phyloP scores from a whole-genome alignment of 2,329 filamentous ascomycete genomes.

The Colletotrichum magnum region DNA sequence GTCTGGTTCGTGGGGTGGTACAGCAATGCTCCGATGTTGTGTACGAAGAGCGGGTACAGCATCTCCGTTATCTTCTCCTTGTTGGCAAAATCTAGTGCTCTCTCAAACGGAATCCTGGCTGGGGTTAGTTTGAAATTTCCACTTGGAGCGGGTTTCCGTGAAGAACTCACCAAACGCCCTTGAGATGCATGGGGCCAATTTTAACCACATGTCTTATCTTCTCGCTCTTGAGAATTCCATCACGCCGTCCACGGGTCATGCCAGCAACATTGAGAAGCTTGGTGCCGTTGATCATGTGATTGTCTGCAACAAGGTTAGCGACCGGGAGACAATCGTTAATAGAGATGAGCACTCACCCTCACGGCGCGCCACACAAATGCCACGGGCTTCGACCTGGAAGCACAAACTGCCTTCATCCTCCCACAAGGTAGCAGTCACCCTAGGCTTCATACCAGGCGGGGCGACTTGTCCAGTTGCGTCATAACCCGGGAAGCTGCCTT shows the following conservation, averaged over 20 bases:
- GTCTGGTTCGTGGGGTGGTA: conserved; percentile 94
- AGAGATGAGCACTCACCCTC: conserved; percentile 74
- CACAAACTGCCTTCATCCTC: conserved; percentile 98
- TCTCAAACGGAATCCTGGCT: conserved; percentile 95
- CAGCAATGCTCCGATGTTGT: conserved; percentile 93
- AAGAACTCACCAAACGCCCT: conserved; percentile 90
- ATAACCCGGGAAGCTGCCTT: conserved; percentile 70
- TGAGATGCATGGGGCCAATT: conserved; percentile 98
- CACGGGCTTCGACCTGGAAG: conserved; percentile 97
- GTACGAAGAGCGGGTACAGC: conserved; percentile 95
- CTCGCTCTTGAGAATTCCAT: conserved; percentile 97
- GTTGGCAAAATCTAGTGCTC: conserved; percentile 98
- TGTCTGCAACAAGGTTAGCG: conserved; percentile 71
- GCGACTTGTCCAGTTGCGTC: conserved; percentile 94
- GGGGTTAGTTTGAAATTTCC: conserved; percentile 11
- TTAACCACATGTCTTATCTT: conserved; percentile 98
- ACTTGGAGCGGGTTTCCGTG: neutral
- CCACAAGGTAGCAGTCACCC: conserved; percentile 97
- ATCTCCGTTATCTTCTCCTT: conserved; percentile 99
- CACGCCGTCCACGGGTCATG: conserved; percentile 95
- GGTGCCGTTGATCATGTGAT: conserved; percentile 99
- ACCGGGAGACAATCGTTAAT: neutral
- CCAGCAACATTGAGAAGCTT: conserved; percentile 97
- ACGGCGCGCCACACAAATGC: conserved; percentile 93
- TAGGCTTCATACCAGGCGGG: conserved; percentile 94